A percentile compares a stretch with the other conserved stretches of the same genome.
These are phyloP conservation scores for Penicillium waksmanii DNA, from an alignment of 495 filamentous ascomycete species.

Conservation along the genomic window DNA sequence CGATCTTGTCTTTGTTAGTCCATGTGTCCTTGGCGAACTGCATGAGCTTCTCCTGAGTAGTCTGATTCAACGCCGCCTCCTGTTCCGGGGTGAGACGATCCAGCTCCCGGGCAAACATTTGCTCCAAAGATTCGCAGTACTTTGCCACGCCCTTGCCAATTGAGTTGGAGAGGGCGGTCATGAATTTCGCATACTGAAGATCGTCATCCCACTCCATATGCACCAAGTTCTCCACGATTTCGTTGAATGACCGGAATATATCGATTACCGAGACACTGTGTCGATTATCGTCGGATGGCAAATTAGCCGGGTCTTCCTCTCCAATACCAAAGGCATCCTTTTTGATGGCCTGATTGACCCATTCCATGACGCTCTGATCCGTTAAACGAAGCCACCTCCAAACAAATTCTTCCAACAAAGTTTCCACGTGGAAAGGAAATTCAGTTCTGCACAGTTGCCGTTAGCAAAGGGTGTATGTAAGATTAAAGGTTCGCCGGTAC, in stretches of 20 bases:
- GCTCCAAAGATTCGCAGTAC: constrained; percentile 92
- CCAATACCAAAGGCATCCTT: constrained; percentile 81
- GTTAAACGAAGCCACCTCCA: constrained; percentile 91
- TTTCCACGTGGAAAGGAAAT: constrained; percentile 88
- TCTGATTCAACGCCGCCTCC: constrained; percentile 72
- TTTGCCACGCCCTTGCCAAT: constrained; percentile 80
- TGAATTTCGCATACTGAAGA: constrained; percentile 91
- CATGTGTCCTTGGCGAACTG: constrained; percentile 95
- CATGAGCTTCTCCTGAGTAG: constrained; percentile 87
- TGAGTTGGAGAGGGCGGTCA: constrained; percentile 90
- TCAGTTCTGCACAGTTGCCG: constrained; percentile 34
- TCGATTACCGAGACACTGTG: constrained; percentile 94
- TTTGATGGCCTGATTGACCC: constrained; percentile 88
- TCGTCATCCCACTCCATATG: constrained; percentile 91
- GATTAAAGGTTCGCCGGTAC: constrained; percentile 8
- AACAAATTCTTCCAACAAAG: constrained; percentile 84
- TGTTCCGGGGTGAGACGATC: constrained; percentile 87
- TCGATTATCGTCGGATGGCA: constrained; percentile 77
- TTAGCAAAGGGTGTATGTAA: neutral
- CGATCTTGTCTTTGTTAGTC: constrained; percentile 89
- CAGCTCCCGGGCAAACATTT: constrained; percentile 89
- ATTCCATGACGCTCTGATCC: constrained; percentile 76
- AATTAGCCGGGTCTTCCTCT: constrained; percentile 57
- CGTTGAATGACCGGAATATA: constrained; percentile 90
- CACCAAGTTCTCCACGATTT: constrained; percentile 83